Conservation (phyloP, 805 yeast species). For the Candida germanica region DNA sequence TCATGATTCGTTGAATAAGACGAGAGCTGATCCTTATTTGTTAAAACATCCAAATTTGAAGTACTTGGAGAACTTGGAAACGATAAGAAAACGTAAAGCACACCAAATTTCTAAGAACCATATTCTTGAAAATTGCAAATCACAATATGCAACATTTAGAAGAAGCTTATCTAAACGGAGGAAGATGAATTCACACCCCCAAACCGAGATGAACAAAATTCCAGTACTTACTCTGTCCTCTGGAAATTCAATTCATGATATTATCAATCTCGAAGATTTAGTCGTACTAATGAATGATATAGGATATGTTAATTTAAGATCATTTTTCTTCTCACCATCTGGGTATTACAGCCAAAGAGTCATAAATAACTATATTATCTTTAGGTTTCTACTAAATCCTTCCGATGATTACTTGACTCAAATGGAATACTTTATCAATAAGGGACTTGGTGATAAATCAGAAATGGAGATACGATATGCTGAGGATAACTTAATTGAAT, state of each 20-base stretch:
- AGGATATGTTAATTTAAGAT: constrained; percentile 13
- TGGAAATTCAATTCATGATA: constrained; percentile 14
- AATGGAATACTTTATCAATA: not conserved
- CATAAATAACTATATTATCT: constrained; percentile 3
- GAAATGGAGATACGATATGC: not conserved
- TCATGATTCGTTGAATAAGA: constrained; percentile 3
- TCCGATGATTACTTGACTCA: constrained; percentile 2
- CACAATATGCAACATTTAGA: constrained; percentile 16
- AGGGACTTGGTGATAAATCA: not conserved
- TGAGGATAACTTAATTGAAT: not conserved
- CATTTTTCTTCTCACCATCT: constrained; percentile 4
- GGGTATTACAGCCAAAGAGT: not conserved
- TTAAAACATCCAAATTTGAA: not conserved
- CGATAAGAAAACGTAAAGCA: not conserved
- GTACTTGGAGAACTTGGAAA: not conserved
- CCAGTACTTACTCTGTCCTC: not conserved
- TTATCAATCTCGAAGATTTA: constrained; percentile 19
- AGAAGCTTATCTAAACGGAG: constrained; percentile 13
- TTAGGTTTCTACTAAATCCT: constrained; percentile 2
- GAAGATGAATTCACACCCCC: not conserved
- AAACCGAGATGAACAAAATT: not conserved
- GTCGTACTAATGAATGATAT: constrained; percentile 18
- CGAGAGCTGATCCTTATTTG: not conserved
- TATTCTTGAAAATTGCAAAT: constrained; percentile 9
- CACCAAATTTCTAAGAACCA: not conserved